Conservation (phyloP, 2,329 filamentous ascomycete species). For the Hymenoscyphus salicellus region DNA sequence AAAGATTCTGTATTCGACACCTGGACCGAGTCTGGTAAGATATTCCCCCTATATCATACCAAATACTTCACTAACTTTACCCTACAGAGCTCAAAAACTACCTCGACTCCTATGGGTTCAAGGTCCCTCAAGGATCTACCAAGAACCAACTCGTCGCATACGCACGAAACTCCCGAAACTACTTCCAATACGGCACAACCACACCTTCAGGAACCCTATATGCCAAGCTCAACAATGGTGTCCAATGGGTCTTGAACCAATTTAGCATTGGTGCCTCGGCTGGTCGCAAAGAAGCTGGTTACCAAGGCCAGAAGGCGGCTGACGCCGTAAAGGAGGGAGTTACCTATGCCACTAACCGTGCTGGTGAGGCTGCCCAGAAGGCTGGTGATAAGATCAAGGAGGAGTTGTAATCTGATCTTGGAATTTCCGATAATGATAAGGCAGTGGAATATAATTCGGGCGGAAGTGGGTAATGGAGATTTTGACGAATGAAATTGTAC, state of each 20-base stretch:
- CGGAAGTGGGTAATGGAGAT: background rate
- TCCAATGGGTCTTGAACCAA: slow-evolving; percentile 48
- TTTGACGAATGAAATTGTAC: background rate
- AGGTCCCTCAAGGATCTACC: slow-evolving; percentile 33
- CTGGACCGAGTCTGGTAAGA: slow-evolving; percentile 56
- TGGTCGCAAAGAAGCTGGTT: slow-evolving; percentile 42
- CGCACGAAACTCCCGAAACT: slow-evolving; percentile 70
- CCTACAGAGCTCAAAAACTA: slow-evolving; percentile 65
- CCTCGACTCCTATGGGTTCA: slow-evolving; percentile 72
- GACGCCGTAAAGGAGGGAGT: slow-evolving; percentile 38
- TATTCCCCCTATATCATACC: background rate
- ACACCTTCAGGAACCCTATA: slow-evolving; percentile 63
- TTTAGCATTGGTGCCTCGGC: slow-evolving; percentile 47
- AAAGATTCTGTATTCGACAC: slow-evolving; percentile 68
- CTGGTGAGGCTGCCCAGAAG: slow-evolving; percentile 38
- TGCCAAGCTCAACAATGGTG: slow-evolving; percentile 54
- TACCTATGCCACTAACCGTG: slow-evolving; percentile 36
- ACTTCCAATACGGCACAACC: slow-evolving; percentile 72
- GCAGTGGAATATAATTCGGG: background rate
- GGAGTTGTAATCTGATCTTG: slow-evolving; percentile 32
- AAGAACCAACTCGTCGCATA: slow-evolving; percentile 66
- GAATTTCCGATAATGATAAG: background rate
- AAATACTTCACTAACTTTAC: slow-evolving; percentile 33
- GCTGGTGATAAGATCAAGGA: slow-evolving; percentile 35
- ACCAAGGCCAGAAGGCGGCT: slow-evolving; percentile 45